Base-by-base conservation (phyloP, 2,329 filamentous ascomycete genomes). In the Monilinia polystroma region DNA sequence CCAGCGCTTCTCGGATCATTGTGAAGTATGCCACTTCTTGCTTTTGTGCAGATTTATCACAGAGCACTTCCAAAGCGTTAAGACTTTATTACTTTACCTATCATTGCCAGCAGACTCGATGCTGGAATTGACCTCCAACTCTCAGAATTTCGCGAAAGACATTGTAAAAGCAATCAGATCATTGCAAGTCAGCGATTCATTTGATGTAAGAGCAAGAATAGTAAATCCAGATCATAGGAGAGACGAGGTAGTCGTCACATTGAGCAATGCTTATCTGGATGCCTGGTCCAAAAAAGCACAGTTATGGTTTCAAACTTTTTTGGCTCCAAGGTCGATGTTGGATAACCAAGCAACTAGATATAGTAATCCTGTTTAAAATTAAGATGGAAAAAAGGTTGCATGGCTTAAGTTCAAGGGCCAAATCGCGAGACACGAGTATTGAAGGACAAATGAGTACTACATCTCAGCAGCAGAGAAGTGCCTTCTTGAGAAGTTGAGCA, bases 51-150 rank as follows among this genome's bases (percentile, higher is more conserved):
- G 38, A 38, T 60, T 60, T 14, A 51, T 60, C n/a, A 18, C 20
- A 16, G 20, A 60, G 58, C 58, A 60, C 49, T 60, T 60, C 51
- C 58, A 12, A 38, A 26, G 14, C n/a, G 45, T 60, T 4, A 38
- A 60, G 32, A 51, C 58, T 20, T 26, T 60, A 16, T 20, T 60
- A 20, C 14, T 60, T 4, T 60, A 26, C 32, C 1, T 60, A 0
- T 51, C 45, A 11, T 38, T 60, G 32, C 3, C 58, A 10, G 38
- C n/a, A 26, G 45, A 38, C 16, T n/a, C 12, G 4, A 23, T 51
- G 32, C 8, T 26, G 12, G 38, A 26, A 20, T 60, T 60, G 11
- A 10, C 5, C 4, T 6, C 11, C 0, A 51, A 51, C 45, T 6
- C 5, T 6, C 14, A 18, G 2, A 7, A 38, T 23, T 32, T 38